Evolutionary conservation across 2,329 filamentous ascomycete genomes (phyloP), one percentile per base, ranked within the genome.

Genomic region (Fusarium illudens): DNA sequence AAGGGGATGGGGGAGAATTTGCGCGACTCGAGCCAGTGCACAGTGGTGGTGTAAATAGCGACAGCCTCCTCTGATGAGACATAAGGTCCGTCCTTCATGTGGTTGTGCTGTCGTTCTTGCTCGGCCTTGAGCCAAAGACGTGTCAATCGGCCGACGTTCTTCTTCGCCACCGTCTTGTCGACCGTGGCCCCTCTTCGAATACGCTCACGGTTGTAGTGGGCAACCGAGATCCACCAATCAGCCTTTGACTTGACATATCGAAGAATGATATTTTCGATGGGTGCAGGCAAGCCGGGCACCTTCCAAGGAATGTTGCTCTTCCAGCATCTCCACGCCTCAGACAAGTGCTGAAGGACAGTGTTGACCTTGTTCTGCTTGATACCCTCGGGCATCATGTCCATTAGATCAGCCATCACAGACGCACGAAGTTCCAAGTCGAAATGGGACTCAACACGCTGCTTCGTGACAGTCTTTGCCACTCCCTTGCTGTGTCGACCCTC

Each of bases 271-370:
- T 98, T 99, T 81, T 99, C 96, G 67, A 99, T 98, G 0, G 96
- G 95, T 13, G 96, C 96, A 37, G 96, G 96, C 64, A 99, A 81
- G 34, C 96, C 96, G 53, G 96, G 96, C 3, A 99, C 96, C 83
- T 99, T 99, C 96, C 96, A 99, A 0, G 96, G 96, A 71, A 99
- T 99, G 76, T 99, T 99, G 81, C 94, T 97, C 90, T 99, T 99
- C 96, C 96, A 99, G 83, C 96, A 99, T 82, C 96, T 89, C 96
- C 96, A 99, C 13, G 96, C 96, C 82, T 99, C 96, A 0, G 95
- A 98, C 39, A 99, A 82, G 85, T 99, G 96, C 76, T 98, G 96
- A 56, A 99, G 84, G 44, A 99, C 95, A 2, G 94, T 97, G 79
- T 99, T 97, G 79, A 99, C 94, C 82, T 99, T 99, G 84, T 96